phyloP scores from a whole-genome alignment of 192 early-diverging fungal genomes.

The Coemansia sp. region DNA sequence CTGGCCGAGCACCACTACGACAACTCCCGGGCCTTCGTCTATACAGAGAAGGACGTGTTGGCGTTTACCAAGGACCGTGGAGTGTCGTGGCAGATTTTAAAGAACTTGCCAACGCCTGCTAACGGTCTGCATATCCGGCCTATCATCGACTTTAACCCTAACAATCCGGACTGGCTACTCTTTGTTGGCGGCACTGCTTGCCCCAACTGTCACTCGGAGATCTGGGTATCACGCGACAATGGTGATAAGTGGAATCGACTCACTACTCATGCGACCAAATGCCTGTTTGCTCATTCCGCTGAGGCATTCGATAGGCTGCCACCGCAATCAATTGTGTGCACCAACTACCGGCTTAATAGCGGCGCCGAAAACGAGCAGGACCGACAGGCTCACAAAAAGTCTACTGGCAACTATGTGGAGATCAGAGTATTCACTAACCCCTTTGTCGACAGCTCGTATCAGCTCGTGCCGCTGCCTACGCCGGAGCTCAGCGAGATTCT shows the following conservation, averaged over 20 bases:
- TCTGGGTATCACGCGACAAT: conserved; percentile 69
- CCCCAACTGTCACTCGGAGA: conserved; percentile 65
- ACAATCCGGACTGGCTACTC: conserved; percentile 82
- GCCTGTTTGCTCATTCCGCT: conserved; percentile 69
- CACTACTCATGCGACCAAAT: conserved; percentile 81
- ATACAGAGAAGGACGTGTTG: conserved; percentile 53
- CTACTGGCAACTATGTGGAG: conserved; percentile 65
- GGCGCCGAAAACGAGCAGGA: conserved; percentile 54
- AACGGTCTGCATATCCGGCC: conserved; percentile 65
- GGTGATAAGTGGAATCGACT: conserved; percentile 72
- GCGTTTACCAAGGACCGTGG: conserved; percentile 63
- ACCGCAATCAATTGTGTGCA: conserved; percentile 75
- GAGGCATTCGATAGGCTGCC: conserved; percentile 59
- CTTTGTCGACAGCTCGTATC: conserved; percentile 12
- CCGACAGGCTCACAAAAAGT: conserved; percentile 16
- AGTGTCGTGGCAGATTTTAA: conserved; percentile 48
- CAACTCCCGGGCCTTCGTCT: conserved; percentile 62
- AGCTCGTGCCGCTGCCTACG: conserved; percentile 15
- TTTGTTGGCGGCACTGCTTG: conserved; percentile 66
- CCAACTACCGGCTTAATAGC: conserved; percentile 60
- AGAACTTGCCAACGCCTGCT: conserved; percentile 56
- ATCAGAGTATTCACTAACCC: conserved; percentile 58
- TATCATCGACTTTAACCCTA: conserved; percentile 86
- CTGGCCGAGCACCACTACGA: conserved; percentile 73
- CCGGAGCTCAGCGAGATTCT: conserved; percentile 25